Conservation (phyloP, 2,329 filamentous ascomycete genomes). For the Colletotrichum scovillei region DNA sequence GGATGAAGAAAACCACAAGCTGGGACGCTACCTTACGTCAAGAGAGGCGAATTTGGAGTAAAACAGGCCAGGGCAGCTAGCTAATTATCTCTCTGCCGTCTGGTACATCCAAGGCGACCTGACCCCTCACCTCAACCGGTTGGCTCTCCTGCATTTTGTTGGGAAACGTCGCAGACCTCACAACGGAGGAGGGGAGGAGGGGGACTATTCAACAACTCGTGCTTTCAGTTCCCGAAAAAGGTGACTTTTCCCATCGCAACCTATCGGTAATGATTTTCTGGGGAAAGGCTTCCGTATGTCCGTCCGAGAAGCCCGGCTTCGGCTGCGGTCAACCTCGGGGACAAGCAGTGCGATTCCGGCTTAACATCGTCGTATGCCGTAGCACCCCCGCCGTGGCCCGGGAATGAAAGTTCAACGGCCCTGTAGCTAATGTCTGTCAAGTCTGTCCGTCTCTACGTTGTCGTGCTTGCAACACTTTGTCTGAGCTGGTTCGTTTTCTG, state of each 20-base stretch:
- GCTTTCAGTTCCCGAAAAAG: neutral
- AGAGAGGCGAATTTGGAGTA: neutral
- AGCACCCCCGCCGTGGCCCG: neutral
- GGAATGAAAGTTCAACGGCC: neutral
- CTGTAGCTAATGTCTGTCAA: constrained; percentile 1
- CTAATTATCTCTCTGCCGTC: neutral
- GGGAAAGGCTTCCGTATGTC: neutral
- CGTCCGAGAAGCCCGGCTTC: neutral
- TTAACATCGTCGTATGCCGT: neutral
- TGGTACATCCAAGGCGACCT: neutral
- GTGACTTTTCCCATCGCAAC: neutral
- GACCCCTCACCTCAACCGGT: constrained; percentile 34
- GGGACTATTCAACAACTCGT: constrained; percentile 20
- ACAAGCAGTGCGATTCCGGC: neutral
- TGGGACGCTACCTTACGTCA: neutral
- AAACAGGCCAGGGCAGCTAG: neutral
- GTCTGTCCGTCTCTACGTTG: neutral
- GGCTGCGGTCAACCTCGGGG: neutral
- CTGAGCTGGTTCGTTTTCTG: neutral
- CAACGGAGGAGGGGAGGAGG: no score
- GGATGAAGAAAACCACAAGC: neutral
- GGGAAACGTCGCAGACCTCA: constrained; percentile 17
- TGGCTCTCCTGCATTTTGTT: constrained; percentile 32
- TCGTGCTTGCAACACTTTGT: neutral
- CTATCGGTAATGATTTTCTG: neutral